Conservation (phyloP, 129 eudicot genomes). For the Sambucus nigra region DNA sequence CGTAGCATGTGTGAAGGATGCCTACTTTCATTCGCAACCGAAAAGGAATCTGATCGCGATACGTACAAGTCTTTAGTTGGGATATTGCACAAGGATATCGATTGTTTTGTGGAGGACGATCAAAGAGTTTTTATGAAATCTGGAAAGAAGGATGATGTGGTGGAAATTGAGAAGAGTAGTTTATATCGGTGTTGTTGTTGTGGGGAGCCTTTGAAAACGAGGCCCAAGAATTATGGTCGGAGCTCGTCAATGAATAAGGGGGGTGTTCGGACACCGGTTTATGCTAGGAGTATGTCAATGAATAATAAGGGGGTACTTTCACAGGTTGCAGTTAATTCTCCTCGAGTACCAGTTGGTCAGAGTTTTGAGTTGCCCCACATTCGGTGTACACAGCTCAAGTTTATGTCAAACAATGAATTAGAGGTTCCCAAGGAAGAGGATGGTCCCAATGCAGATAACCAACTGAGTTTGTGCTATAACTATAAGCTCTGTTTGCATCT, state of each 20-base stretch:
- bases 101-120: constrained; percentile 30
- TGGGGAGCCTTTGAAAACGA: constrained; percentile 52
- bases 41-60: constrained; percentile 39
- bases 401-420: constrained; percentile 25
- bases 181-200: constrained; percentile 62
- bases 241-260: constrained; percentile 14
- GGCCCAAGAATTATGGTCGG: constrained; percentile 24
- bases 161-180: not conserved
- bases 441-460: constrained; percentile 17
- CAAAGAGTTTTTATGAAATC: constrained; percentile 19
- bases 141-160: constrained; percentile 28
- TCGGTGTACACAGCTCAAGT: constrained; percentile 40
- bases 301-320: constrained; percentile 6
- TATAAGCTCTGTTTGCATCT: too few species aligned
- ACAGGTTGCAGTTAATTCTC: constrained; percentile 29
- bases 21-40: constrained; percentile 66
- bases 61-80: constrained; percentile 26
- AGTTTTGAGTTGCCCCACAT: constrained; percentile 32
- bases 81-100: constrained; percentile 24
- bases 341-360: constrained; percentile 36
- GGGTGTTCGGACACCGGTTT: not conserved
- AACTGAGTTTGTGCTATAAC: too few species aligned
- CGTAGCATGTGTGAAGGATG: constrained; percentile 78
- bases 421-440: constrained; percentile 31
- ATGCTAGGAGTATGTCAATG: too few species aligned